A percentile compares a stretch with the other conserved stretches of the same genome.
phyloP scores from a whole-genome alignment of 2,329 filamentous ascomycete genomes.

The Microcera coccophila region DNA sequence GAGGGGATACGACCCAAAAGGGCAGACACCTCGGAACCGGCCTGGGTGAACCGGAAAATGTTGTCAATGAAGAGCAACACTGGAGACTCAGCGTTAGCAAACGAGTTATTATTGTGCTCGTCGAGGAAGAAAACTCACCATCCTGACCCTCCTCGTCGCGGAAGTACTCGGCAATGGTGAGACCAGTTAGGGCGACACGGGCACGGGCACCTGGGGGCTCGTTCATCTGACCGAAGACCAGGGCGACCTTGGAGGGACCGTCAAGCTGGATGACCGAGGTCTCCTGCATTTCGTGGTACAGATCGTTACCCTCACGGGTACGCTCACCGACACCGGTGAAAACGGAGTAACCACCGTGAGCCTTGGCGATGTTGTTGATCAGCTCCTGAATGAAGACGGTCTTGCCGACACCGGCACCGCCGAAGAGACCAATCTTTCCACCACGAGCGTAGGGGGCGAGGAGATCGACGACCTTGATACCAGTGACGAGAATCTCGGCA shows the following conservation, averaged over 20 bases:
- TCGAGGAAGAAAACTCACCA: conserved; percentile 50
- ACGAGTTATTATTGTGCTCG: not conserved
- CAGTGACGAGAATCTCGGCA: conserved; percentile 94
- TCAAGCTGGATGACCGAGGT: conserved; percentile 99
- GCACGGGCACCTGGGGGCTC: conserved; percentile 99
- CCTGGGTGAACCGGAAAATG: conserved; percentile 99
- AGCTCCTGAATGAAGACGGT: conserved; percentile 99
- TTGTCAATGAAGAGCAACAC: conserved; percentile 99
- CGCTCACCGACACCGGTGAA: conserved; percentile 99
- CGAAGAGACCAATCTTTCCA: conserved; percentile 99
- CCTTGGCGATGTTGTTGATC: conserved; percentile 99
- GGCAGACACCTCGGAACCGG: conserved; percentile 99
- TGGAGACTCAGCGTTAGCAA: conserved; percentile 28
- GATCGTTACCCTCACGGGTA: conserved; percentile 99
- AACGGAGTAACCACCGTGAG: conserved; percentile 99
- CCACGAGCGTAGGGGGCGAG: conserved; percentile 99
- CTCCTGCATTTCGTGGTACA: conserved; percentile 99
- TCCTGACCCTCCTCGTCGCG: conserved; percentile 75
- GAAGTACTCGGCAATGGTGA: conserved; percentile 81
- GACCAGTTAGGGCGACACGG: conserved; percentile 95
- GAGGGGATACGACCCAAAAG: conserved; percentile 99
- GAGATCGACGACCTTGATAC: conserved; percentile 99
- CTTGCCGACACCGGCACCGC: conserved; percentile 99
- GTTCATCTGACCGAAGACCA: conserved; percentile 99
- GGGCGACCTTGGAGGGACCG: conserved; percentile 97